phyloP scores from a whole-genome alignment of 2,329 filamentous ascomycete genomes.

The Phialophora chinensis region DNA sequence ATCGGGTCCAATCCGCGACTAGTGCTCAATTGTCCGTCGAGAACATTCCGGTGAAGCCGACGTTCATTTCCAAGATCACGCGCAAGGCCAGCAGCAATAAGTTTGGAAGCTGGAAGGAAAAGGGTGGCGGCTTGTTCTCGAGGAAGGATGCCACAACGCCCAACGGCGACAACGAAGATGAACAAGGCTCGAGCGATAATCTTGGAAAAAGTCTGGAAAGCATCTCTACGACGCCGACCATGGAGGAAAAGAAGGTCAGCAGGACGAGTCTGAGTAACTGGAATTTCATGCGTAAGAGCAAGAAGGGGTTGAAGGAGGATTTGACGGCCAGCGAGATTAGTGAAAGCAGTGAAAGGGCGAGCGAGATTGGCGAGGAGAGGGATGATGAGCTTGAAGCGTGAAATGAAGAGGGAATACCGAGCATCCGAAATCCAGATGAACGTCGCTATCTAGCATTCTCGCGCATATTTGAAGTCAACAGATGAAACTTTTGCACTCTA shows the following conservation, averaged over 20 bases:
- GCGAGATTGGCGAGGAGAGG: conserved; percentile 52
- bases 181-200: conserved; percentile 45
- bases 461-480: background rate
- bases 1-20: conserved; percentile 52
- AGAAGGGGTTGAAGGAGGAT: conserved; percentile 38
- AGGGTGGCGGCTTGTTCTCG: conserved; percentile 50
- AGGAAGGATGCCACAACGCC: conserved; percentile 52
- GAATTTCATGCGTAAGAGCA: conserved; percentile 53
- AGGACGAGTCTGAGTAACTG: conserved; percentile 53
- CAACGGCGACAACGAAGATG: conserved; percentile 53
- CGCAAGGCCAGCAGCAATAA: conserved; percentile 59
- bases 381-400: conserved; percentile 45
- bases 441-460: background rate
- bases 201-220: conserved; percentile 40
- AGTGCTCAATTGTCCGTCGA: conserved; percentile 39
- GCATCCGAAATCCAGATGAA: background rate
- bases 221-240: conserved; percentile 36
- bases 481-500: background rate
- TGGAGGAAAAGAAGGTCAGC: conserved; percentile 51
- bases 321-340: conserved; percentile 42
- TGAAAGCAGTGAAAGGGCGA: conserved; percentile 52
- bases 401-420: background rate
- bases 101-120: conserved; percentile 58
- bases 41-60: conserved; percentile 48
- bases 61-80: conserved; percentile 59